Percentiles rank a stretch among this genome's conserved stretches.
These are phyloP conservation scores for Polygonum aviculare DNA, from an alignment of 148 eudicot species.

Conservation along the genomic window DNA sequence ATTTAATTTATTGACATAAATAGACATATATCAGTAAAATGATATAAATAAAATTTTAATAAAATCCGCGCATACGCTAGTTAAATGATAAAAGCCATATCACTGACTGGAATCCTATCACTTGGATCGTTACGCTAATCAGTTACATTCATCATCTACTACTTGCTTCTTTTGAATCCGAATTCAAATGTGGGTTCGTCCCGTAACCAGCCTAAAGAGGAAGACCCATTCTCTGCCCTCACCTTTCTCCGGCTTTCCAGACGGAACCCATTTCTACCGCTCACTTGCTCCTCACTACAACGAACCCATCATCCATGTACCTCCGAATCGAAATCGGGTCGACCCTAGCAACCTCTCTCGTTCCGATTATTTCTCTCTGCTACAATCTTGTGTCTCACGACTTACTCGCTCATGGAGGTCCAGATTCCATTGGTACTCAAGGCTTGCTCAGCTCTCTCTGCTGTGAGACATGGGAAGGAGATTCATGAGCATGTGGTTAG, in stretches of 20 bases:
- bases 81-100: no score
- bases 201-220: not conserved
- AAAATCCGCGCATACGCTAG: no score
- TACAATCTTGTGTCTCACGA: conserved; percentile 38
- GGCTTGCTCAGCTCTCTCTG: conserved; percentile 60
- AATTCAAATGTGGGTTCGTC: not conserved
- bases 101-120: no score
- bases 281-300: not conserved
- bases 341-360: conserved; percentile 19
- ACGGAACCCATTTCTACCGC: not conserved
- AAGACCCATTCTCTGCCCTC: not conserved
- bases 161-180: not conserved
- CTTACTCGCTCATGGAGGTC: conserved; percentile 44
- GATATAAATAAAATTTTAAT: no score
- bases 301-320: not conserved
- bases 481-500: conserved; percentile 48
- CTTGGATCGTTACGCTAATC: not conserved
- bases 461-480: conserved; percentile 46
- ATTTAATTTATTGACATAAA: no score
- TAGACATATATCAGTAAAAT: no score
- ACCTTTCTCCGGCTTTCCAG: not conserved
- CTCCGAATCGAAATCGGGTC: not conserved
- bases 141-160: no score
- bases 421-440: conserved; percentile 70
- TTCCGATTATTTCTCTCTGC: conserved; percentile 32